Percentiles rank a stretch among this genome's conserved stretches.
These are phyloP conservation scores for Avena eriantha DNA, from an alignment of 176 grass and related monocot genomes.

Conservation along the genomic window DNA sequence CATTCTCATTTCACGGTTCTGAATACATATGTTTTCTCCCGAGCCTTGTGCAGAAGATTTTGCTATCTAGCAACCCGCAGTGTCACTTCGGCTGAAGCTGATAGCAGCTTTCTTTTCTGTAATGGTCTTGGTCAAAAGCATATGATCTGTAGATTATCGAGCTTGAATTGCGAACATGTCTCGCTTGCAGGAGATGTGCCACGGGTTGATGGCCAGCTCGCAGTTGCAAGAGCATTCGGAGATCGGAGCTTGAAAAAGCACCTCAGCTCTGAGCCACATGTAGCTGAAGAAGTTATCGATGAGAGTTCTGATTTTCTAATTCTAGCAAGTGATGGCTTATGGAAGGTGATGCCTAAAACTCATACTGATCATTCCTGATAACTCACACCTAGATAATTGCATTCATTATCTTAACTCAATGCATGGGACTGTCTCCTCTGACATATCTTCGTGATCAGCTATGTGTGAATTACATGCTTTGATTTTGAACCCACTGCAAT, in stretches of 20 bases:
- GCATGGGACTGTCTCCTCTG: neutral
- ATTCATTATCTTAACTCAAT: slow-evolving; percentile 17
- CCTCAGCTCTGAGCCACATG: slow-evolving; percentile 86
- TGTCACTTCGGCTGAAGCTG: neutral
- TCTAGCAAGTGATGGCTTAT: slow-evolving; percentile 96
- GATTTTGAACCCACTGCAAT: slow-evolving; percentile 7
- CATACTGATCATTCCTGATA: slow-evolving; percentile 8
- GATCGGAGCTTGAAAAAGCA: slow-evolving; percentile 92
- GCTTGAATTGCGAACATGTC: slow-evolving; percentile 29
- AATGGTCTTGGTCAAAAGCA: neutral
- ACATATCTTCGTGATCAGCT: neutral
- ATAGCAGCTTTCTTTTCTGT: slow-evolving; percentile 31
- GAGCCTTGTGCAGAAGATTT: neutral
- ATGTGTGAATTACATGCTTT: neutral
- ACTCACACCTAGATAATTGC: slow-evolving; percentile 10
- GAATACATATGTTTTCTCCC: neutral
- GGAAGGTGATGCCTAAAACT: slow-evolving; percentile 76
- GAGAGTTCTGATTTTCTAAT: slow-evolving; percentile 77
- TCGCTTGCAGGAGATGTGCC: slow-evolving; percentile 83
- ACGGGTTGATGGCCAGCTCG: slow-evolving; percentile 93
- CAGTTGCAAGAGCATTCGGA: slow-evolving; percentile 94
- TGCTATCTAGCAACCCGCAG: neutral
- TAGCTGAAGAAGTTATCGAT: slow-evolving; percentile 57
- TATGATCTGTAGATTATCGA: slow-evolving; percentile 12
- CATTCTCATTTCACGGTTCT: neutral